phyloP scores from a whole-genome alignment of 1,284 basidiomycete genomes.

The Mycena citricolor region DNA sequence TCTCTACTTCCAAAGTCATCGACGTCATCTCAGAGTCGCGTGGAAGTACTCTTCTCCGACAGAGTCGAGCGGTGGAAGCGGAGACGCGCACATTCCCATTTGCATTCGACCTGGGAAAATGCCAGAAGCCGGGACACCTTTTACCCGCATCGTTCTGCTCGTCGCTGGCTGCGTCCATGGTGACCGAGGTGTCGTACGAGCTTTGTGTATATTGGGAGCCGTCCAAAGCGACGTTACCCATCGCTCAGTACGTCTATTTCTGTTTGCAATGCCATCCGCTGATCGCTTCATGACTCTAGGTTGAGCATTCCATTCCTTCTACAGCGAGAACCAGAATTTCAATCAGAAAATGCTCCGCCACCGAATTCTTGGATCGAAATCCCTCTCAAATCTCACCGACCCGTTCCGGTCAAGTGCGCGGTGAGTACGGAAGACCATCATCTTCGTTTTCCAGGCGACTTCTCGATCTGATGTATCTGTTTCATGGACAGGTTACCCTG shows the following conservation, averaged over 20 bases:
- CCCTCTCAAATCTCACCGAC: slow-evolving; percentile 58
- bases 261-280: too few species aligned
- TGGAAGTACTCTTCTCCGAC: slow-evolving; percentile 39
- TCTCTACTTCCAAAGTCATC: slow-evolving; percentile 47
- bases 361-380: slow-evolving; percentile 68
- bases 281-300: too few species aligned
- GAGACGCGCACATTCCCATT: slow-evolving; percentile 50
- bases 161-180: not conserved
- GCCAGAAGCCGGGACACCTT: slow-evolving; percentile 52
- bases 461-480: too few species aligned
- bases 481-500: slow-evolving; percentile 56
- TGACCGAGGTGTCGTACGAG: slow-evolving; percentile 50
- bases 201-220: slow-evolving; percentile 60
- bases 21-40: slow-evolving; percentile 41
- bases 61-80: slow-evolving; percentile 33
- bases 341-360: slow-evolving; percentile 49
- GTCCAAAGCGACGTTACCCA: slow-evolving; percentile 39
- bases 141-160: slow-evolving; percentile 41
- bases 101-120: slow-evolving; percentile 53
- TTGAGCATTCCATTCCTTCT: slow-evolving; percentile 62
- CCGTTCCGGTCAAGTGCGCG: slow-evolving; percentile 61
- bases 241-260: slow-evolving; percentile 51
- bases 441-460: not conserved
- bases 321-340: slow-evolving; percentile 57
- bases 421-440: slow-evolving; percentile 36